Percentiles rank a stretch among this genome's conserved stretches.
Evolutionary conservation across 176 grass and related monocot genomes (phyloP).

Genomic region (Carex kokanica): DNA sequence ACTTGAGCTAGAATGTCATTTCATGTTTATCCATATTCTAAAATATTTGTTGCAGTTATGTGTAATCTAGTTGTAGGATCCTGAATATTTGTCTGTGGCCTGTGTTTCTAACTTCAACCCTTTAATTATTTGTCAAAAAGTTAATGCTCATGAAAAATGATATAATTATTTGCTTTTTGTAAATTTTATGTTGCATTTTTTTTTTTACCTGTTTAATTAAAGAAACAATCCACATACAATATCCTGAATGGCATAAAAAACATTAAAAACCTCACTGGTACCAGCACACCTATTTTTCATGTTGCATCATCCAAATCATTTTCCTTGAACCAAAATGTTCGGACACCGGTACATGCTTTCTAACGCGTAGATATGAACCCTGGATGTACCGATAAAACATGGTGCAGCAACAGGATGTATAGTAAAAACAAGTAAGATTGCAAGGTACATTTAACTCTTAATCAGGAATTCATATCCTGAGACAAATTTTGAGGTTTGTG

Average conservation of each 20-base stretch:
- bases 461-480: not conserved
- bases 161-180: not conserved
- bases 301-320: not conserved
- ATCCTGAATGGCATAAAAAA: too few relatives aligned
- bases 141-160: too few relatives aligned
- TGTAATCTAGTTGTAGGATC: slow-evolving; percentile 20
- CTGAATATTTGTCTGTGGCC: not conserved
- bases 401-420: not conserved
- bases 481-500: not conserved
- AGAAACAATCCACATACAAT: too few relatives aligned
- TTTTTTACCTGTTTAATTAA: too few relatives aligned
- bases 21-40: not conserved
- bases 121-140: not conserved
- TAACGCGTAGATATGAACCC: not conserved
- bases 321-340: not conserved
- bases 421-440: not conserved
- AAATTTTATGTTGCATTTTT: not conserved
- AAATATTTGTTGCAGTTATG: not conserved
- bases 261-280: too few relatives aligned
- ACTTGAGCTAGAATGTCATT: not conserved
- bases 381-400: not conserved
- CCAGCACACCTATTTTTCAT: too few relatives aligned
- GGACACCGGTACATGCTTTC: not conserved
- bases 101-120: not conserved
- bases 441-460: not conserved